Percentiles rank a stretch among this genome's conserved stretches.
phyloP scores from a whole-genome alignment of 768 basidiomycete species.

The Lactarius pseudohatsudake region DNA sequence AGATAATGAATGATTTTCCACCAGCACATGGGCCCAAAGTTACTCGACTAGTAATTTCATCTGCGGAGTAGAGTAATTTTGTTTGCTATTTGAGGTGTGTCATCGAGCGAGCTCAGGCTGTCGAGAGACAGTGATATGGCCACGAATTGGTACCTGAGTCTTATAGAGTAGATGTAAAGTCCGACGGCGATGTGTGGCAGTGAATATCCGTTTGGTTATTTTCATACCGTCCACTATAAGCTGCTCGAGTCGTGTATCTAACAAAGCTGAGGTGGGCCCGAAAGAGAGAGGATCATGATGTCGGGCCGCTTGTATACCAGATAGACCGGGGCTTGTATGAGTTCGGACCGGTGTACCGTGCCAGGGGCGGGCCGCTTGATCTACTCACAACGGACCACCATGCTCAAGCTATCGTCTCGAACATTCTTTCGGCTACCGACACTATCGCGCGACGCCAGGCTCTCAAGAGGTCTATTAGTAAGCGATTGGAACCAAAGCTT shows the following conservation, averaged over 20 bases:
- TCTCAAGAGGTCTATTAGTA: background rate
- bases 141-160: background rate
- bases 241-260: background rate
- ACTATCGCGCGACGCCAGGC: background rate
- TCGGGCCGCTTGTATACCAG: too few relatives aligned
- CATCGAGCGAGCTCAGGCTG: background rate
- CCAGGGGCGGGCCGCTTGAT: background rate
- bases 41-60: background rate
- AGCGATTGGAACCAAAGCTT: background rate
- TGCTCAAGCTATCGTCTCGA: background rate
- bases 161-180: background rate
- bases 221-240: background rate
- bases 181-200: background rate
- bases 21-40: background rate
- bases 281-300: too few relatives aligned
- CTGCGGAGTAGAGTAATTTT: background rate
- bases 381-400: too few relatives aligned
- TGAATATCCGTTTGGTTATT: background rate
- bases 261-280: too few relatives aligned
- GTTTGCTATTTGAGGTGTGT: background rate
- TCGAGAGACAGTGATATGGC: background rate
- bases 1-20: background rate
- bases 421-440: background rate
- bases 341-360: background rate
- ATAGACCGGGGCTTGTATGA: background rate